phyloP scores from a whole-genome alignment of 1,284 basidiomycete species.

The Clitocybe nebularis region DNA sequence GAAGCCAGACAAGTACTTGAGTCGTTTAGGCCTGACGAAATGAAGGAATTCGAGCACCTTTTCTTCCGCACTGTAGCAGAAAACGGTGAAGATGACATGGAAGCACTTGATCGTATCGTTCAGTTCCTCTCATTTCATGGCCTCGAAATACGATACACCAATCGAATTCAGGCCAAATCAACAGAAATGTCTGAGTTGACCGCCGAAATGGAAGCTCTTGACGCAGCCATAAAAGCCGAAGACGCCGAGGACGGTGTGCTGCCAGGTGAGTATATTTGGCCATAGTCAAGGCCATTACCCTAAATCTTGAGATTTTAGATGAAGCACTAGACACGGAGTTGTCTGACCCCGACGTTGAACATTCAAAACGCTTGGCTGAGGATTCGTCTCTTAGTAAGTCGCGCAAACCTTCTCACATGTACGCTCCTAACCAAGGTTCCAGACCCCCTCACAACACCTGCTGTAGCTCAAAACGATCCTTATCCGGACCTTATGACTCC shows the following conservation, averaged over 20 bases:
- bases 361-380: not conserved
- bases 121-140: slow-evolving; percentile 14
- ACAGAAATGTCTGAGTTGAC: too few species aligned
- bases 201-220: too few species aligned
- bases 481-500: slow-evolving; percentile 58
- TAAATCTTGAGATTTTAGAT: too few species aligned
- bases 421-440: not conserved
- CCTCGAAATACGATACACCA: not conserved
- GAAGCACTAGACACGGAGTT: not conserved
- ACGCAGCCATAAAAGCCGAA: too few species aligned
- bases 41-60: slow-evolving; percentile 7
- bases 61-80: slow-evolving; percentile 5
- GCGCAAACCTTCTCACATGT: not conserved
- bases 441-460: slow-evolving; percentile 10
- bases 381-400: not conserved
- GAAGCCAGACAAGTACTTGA: slow-evolving; percentile 7
- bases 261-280: not conserved
- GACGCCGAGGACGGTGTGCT: not conserved
- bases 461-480: slow-evolving; percentile 16
- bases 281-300: too few species aligned
- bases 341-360: not conserved
- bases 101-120: slow-evolving; percentile 8
- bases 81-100: slow-evolving; percentile 11
- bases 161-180: not conserved
- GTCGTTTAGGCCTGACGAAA: slow-evolving; percentile 9